phyloP scores from a whole-genome alignment of 768 basidiomycete species.

The Collybiopsis luxurians region DNA sequence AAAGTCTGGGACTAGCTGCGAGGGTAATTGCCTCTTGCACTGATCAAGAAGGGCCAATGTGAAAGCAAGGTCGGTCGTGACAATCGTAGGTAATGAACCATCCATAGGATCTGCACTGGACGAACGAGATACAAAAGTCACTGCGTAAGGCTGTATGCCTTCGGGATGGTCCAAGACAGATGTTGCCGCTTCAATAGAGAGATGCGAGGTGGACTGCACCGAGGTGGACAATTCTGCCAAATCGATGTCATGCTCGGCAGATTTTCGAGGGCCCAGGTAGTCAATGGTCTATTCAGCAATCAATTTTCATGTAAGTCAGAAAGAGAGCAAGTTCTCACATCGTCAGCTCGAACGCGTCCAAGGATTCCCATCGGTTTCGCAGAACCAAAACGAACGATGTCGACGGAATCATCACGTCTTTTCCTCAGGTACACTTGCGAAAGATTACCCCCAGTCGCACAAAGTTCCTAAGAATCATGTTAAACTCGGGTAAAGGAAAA shows the following conservation, averaged over 20 bases:
- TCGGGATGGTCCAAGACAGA: conserved; percentile 1
- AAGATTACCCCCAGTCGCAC: neutral
- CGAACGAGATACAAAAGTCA: conserved; percentile 5
- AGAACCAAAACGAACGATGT: neutral
- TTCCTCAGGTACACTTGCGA: neutral
- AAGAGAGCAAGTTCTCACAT: neutral
- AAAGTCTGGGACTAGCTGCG: conserved; percentile 4
- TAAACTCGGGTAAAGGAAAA: neutral
- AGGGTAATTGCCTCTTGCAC: neutral
- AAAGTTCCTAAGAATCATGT: neutral
- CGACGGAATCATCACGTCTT: neutral
- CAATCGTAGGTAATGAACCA: neutral
- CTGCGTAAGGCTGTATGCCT: neutral
- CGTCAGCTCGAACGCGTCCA: neutral
- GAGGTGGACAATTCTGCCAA: neutral
- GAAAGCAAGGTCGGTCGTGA: neutral
- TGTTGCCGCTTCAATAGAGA: neutral
- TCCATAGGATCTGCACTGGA: conserved; percentile 1
- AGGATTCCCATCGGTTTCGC: neutral
- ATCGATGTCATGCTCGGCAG: neutral
- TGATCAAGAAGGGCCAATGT: neutral
- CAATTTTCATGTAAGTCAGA: neutral
- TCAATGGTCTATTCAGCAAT: neutral
- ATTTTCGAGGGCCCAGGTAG: neutral
- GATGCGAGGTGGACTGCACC: neutral